These are phyloP conservation scores for Monilinia fructigena DNA, from an alignment of 2,329 filamentous ascomycete genomes.

Conservation along the genomic window DNA sequence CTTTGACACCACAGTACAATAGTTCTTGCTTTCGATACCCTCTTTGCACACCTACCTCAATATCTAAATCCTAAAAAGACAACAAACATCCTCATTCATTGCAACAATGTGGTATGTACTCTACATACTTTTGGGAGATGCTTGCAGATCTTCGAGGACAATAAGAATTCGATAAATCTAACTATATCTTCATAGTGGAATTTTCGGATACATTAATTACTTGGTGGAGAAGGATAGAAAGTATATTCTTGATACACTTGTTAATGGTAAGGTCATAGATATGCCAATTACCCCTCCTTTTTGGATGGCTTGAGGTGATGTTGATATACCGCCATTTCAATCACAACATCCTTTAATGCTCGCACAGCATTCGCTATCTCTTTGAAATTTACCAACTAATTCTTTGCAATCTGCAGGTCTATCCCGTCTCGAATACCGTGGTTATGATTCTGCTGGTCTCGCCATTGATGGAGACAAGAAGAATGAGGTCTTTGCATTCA, in stretches of 20 bases:
- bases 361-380: not conserved
- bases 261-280: constrained; percentile 63
- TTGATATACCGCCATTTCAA: not conserved
- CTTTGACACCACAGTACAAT: constrained; percentile 7
- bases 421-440: constrained; percentile 94
- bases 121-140: not conserved
- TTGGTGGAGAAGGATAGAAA: constrained; percentile 97
- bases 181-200: constrained; percentile 60
- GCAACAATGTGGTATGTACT: constrained; percentile 36
- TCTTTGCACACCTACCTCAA: constrained; percentile 7
- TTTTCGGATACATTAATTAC: constrained; percentile 99
- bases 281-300: constrained; percentile 19
- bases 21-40: constrained; percentile 21
- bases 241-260: constrained; percentile 91
- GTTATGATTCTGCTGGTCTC: constrained; percentile 95
- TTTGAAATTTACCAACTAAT: constrained; percentile 4
- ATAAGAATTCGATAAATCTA: constrained; percentile 18
- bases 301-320: not conserved
- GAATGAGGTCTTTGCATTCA: constrained; percentile 95
- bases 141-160: not conserved
- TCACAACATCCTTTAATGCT: not conserved
- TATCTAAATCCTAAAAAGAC: not conserved
- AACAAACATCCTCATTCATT: not conserved
- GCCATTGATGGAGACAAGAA: constrained; percentile 98
- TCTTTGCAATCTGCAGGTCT: constrained; percentile 47